Evolutionary conservation across 2,329 filamentous ascomycete genomes (phyloP).

Genomic region (Fulvia fulva): DNA sequence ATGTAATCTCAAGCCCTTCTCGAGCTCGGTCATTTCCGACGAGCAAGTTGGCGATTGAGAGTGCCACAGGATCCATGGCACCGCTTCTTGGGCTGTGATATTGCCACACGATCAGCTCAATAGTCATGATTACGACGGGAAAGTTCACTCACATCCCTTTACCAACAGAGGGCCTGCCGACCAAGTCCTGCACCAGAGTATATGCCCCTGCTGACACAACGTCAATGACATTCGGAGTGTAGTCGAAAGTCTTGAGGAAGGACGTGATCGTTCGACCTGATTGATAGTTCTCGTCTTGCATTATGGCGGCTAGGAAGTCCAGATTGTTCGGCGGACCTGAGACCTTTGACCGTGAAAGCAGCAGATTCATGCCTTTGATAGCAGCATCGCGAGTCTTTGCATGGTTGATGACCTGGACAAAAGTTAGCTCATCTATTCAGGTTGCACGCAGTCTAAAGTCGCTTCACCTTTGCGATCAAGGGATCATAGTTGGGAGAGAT

Average conservation of each 20-base stretch:
- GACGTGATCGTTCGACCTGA: conserved; percentile 54
- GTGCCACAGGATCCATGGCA: conserved; percentile 59
- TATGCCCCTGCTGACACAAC: conserved; percentile 55
- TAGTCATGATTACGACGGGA: neutral
- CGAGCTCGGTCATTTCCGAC: conserved; percentile 52
- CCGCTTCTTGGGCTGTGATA: conserved; percentile 47
- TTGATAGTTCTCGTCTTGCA: conserved; percentile 45
- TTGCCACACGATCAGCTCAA: neutral
- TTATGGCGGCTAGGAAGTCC: conserved; percentile 51
- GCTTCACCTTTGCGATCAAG: conserved; percentile 19
- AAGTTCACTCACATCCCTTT: conserved; percentile 45
- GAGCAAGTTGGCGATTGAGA: conserved; percentile 56
- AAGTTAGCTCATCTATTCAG: conserved; percentile 34
- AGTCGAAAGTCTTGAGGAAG: conserved; percentile 52
- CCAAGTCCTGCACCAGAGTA: conserved; percentile 57
- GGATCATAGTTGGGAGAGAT: conserved; percentile 56
- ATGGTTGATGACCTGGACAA: conserved; percentile 54
- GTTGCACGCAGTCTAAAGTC: conserved; percentile 35
- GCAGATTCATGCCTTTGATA: conserved; percentile 42
- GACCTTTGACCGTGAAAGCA: conserved; percentile 46
- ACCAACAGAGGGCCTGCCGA: conserved; percentile 54
- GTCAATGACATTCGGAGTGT: conserved; percentile 50
- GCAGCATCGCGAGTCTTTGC: conserved; percentile 40
- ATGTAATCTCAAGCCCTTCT: conserved; percentile 58
- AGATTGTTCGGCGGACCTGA: conserved; percentile 56